phyloP scores from a whole-genome alignment of 75 land plant genomes.

The Picea glauca region DNA sequence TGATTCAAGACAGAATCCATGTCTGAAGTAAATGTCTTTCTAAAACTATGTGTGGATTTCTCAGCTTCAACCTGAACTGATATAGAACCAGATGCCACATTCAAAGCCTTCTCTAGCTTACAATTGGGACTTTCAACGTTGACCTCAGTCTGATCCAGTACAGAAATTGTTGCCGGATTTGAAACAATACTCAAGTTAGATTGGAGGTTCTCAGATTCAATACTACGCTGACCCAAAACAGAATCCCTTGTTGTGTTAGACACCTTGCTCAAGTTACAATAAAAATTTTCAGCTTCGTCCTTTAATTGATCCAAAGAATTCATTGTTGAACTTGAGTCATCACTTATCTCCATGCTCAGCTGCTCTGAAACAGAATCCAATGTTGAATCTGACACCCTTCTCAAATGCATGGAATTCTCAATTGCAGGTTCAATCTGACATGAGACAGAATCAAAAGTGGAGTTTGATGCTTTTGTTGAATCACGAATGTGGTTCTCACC shows the following conservation, averaged over 20 bases:
- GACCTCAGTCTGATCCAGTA: neutral
- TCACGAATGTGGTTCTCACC: neutral
- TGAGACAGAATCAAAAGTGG: constrained; percentile 1
- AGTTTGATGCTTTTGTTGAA: neutral
- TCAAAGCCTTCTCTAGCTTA: neutral
- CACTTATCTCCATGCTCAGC: neutral
- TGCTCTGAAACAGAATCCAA: constrained; percentile 12
- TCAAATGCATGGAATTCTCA: constrained; percentile 1
- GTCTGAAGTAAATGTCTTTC: neutral
- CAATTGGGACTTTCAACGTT: neutral
- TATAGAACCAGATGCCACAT: neutral
- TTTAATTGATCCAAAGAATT: neutral
- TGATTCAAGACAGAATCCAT: constrained; percentile 12
- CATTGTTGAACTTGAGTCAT: neutral
- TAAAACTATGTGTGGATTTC: constrained; percentile 7
- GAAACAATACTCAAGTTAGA: neutral
- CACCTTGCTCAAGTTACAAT: neutral
- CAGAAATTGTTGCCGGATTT: neutral
- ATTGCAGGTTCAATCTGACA: neutral
- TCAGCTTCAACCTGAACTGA: neutral
- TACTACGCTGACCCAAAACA: neutral
- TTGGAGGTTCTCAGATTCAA: neutral
- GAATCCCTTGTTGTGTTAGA: neutral
- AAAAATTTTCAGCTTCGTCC: neutral
- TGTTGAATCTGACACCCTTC: neutral